Evolutionary conservation across 2,329 filamentous ascomycete species (phyloP).

Genomic region (Nigrospora osmanthi): DNA sequence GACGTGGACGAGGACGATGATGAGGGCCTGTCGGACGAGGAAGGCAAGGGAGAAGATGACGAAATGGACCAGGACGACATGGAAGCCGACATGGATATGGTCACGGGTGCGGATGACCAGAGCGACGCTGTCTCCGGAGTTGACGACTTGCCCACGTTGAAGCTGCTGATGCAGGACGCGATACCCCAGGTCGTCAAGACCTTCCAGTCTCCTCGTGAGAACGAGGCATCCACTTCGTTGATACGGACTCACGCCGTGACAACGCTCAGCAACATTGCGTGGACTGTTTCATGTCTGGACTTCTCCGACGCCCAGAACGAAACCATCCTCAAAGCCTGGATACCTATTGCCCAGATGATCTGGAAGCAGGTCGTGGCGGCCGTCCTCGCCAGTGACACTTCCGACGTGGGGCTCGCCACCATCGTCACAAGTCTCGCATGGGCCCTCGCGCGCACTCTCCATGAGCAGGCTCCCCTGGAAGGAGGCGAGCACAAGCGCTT

Average conservation of each 20-base stretch:
- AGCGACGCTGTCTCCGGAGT: slow-evolving; percentile 33
- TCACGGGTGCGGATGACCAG: slow-evolving; percentile 41
- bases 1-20: slow-evolving; percentile 27
- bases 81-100: slow-evolving; percentile 57
- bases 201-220: slow-evolving; percentile 32
- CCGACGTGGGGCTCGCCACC: slow-evolving; percentile 53
- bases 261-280: slow-evolving; percentile 59
- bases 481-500: slow-evolving; percentile 53
- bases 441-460: slow-evolving; percentile 52
- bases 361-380: slow-evolving; percentile 50
- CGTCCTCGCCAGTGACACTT: slow-evolving; percentile 52
- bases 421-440: slow-evolving; percentile 58
- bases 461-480: slow-evolving; percentile 37
- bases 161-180: slow-evolving; percentile 34
- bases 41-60: slow-evolving; percentile 31
- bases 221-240: slow-evolving; percentile 29
- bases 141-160: slow-evolving; percentile 46
- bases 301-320: slow-evolving; percentile 46
- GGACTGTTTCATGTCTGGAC: slow-evolving; percentile 56
- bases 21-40: slow-evolving; percentile 25
- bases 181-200: slow-evolving; percentile 37
- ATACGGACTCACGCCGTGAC: slow-evolving; percentile 49
- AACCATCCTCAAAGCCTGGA: slow-evolving; percentile 46
- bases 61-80: slow-evolving; percentile 32
- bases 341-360: slow-evolving; percentile 41